Evolutionary conservation across 75 land plant species (phyloP).

Genomic region (Pinus taeda): DNA sequence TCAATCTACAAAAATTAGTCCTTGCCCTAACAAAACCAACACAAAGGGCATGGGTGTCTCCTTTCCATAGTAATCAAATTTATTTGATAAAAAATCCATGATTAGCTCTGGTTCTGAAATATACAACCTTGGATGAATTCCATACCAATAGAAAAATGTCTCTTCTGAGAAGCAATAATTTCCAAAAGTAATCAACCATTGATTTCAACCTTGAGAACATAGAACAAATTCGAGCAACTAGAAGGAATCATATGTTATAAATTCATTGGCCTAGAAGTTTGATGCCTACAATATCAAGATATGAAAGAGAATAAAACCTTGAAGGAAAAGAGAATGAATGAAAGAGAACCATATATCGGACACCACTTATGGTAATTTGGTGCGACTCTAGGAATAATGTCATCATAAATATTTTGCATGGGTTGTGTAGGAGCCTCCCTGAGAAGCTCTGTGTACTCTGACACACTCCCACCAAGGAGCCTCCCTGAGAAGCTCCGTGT

Average conservation of each 20-base stretch:
- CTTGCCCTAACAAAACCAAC: slow-evolving; percentile 18
- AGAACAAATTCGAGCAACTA: neutral
- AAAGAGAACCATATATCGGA: slow-evolving; percentile 9
- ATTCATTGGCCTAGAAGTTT: neutral
- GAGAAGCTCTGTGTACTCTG: slow-evolving; percentile 13
- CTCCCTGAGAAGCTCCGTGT: too few relatives aligned
- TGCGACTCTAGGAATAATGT: slow-evolving; percentile 12
- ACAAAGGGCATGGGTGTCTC: neutral
- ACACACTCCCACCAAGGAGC: slow-evolving; percentile 9
- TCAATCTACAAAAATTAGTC: slow-evolving; percentile 18
- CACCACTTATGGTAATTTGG: slow-evolving; percentile 24
- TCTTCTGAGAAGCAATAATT: slow-evolving; percentile 26
- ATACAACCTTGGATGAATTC: slow-evolving; percentile 32
- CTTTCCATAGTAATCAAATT: slow-evolving; percentile 18
- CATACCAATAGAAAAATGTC: slow-evolving; percentile 44
- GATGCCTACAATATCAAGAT: too few relatives aligned
- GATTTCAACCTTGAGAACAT: too few relatives aligned
- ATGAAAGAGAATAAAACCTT: neutral
- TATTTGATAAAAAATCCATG: slow-evolving; percentile 35
- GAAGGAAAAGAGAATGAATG: neutral
- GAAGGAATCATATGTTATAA: neutral
- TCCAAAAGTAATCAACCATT: too few relatives aligned
- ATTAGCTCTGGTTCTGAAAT: slow-evolving; percentile 37
- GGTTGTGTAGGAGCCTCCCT: neutral
- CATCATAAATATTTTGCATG: slow-evolving; percentile 11